Conservation (phyloP, 805 yeast genomes). For the Hanseniaspora hatyaiensis region DNA sequence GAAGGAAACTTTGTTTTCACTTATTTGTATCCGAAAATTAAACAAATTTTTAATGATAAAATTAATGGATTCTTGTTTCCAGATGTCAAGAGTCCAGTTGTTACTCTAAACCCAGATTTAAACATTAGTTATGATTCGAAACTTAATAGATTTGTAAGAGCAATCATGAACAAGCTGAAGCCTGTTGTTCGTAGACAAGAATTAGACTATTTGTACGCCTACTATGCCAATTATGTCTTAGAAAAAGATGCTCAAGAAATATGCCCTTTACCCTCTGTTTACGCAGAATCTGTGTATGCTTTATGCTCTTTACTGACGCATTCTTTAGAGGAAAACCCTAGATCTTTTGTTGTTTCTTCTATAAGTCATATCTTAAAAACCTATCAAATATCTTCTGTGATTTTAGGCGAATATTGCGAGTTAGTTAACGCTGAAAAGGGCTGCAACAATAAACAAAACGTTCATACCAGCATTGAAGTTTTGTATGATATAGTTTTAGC, state of each 20-base stretch:
- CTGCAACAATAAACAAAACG: slow-evolving; percentile 19
- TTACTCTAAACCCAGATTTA: slow-evolving; percentile 16
- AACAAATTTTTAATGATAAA: slow-evolving; percentile 15
- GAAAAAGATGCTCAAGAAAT: slow-evolving; percentile 48
- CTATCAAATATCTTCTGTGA: slow-evolving; percentile 48
- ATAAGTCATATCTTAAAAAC: slow-evolving; percentile 49
- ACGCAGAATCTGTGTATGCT: slow-evolving; percentile 50
- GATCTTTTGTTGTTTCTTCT: slow-evolving; percentile 40
- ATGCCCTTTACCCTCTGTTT: slow-evolving; percentile 52
- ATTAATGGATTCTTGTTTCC: slow-evolving; percentile 25
- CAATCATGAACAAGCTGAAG: not conserved
- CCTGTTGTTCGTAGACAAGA: slow-evolving; percentile 19
- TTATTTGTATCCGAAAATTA: slow-evolving; percentile 13
- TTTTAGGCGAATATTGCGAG: slow-evolving; percentile 39
- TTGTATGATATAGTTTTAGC: slow-evolving; percentile 54
- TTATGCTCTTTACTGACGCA: slow-evolving; percentile 40
- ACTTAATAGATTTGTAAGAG: not conserved
- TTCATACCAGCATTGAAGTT: slow-evolving; percentile 37
- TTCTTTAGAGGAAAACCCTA: slow-evolving; percentile 55
- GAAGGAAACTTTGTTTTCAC: slow-evolving; percentile 4
- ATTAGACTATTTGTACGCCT: slow-evolving; percentile 9
- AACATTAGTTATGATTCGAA: slow-evolving; percentile 8
- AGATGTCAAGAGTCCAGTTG: slow-evolving; percentile 13
- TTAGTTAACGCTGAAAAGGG: slow-evolving; percentile 21
- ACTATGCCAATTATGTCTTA: slow-evolving; percentile 5